Base-by-base conservation (phyloP, 1,139 yeast genomes). In the Yamadazyma siamensis region DNA sequence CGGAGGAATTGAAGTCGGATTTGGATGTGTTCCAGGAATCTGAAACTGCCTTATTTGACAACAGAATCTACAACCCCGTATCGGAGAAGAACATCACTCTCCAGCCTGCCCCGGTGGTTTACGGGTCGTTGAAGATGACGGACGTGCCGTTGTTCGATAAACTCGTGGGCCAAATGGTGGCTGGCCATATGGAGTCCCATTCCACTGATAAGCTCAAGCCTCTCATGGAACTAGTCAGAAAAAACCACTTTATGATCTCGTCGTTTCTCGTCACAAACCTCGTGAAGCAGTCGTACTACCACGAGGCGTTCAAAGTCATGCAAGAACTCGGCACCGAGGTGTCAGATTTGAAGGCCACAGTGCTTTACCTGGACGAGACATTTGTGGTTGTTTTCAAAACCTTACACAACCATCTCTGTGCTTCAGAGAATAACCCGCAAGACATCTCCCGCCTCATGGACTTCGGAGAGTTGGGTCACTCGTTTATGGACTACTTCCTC, bases 101-200 rank as follows among this genome's bases (percentile, higher is more conserved):
- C 1, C 21, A 42, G 23, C n/a, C 38, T 4, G 32, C 34, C 2
- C 42, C 46, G 3, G 37, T 61, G 4, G 34, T 66, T 4, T 46
- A 50, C 17, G 70, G 65, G 0, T 36, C 45, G 0, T 18, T 67
- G 3, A 34, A 33, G 9, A 37, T 51, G 1, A 40, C 44, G 4
- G 72, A 66, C 34, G 43, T 65, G 21, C 71, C 71, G 0, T 28
- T 36, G 4, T 64, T 65, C 36, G 36, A 40, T 14, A 29, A 29
- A 3, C 40, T 61, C 24, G 39, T 63, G 4, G 36, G 40, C 11
- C 27, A 40, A 2, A 36, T 52, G 17, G 44, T 60, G 2, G 15
- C 17, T 6, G 25, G 32, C 15, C 35, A 38, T 18, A 39, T 48
- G 31, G 18, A 28, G 12, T 30, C 39, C 7, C 23, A 31, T 6